Percentiles rank a stretch among this genome's conserved stretches.
phyloP scores from a whole-genome alignment of 2,329 filamentous ascomycete species.

The Grosmannia huntii region DNA sequence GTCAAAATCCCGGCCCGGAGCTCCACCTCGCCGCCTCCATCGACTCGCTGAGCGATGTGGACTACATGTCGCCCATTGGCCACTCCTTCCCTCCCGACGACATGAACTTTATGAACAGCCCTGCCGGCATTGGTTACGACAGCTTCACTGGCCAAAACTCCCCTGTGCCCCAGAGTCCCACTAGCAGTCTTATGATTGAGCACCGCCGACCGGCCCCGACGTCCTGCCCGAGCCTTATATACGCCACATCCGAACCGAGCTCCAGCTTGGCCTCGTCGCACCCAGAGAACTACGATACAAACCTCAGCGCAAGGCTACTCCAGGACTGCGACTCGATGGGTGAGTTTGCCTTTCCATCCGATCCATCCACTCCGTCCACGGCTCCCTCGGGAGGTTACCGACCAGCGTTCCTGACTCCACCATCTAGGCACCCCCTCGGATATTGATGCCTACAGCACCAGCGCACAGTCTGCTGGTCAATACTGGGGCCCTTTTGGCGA shows the following conservation, averaged over 20 bases:
- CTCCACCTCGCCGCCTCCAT: constrained; percentile 41
- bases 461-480: constrained; percentile 32
- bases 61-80: constrained; percentile 45
- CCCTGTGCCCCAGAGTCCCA: constrained; percentile 41
- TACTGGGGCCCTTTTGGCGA: constrained; percentile 36
- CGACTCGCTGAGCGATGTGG: constrained; percentile 48
- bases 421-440: constrained; percentile 25
- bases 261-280: constrained; percentile 46
- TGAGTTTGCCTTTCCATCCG: constrained; percentile 24
- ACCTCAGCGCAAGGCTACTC: constrained; percentile 38
- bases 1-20: constrained; percentile 23
- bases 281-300: constrained; percentile 43
- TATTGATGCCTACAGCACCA: constrained; percentile 38
- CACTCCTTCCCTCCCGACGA: constrained; percentile 43
- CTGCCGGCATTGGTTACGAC: constrained; percentile 41
- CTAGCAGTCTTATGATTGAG: constrained; percentile 41
- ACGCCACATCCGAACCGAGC: constrained; percentile 46
- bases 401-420: background rate
- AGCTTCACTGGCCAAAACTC: constrained; percentile 40
- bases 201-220: constrained; percentile 38
- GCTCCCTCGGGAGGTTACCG: background rate
- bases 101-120: constrained; percentile 41
- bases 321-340: constrained; percentile 43
- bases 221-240: constrained; percentile 48
- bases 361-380: background rate